Conservation (phyloP, 2,329 filamentous ascomycete species). For the Pseudocercospora macadamiae region DNA sequence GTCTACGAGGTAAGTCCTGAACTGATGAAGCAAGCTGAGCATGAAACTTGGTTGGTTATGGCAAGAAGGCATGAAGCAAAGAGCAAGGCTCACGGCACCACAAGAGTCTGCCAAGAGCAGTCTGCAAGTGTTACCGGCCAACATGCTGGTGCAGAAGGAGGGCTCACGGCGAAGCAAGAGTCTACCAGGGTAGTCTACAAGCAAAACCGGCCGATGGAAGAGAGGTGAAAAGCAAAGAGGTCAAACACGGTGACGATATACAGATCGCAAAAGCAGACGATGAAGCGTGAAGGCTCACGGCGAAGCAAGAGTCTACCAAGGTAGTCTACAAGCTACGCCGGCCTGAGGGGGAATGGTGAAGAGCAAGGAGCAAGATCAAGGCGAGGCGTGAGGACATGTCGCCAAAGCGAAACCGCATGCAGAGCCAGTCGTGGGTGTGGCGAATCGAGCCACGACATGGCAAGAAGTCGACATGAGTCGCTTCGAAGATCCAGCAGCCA, state of each 20-base stretch:
- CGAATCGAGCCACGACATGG: too few species aligned
- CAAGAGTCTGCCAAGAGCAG: not conserved
- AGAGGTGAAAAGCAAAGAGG: not conserved
- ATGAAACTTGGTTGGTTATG: too few species aligned
- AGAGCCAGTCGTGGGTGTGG: not conserved
- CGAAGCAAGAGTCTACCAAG: not conserved
- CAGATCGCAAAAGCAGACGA: not conserved
- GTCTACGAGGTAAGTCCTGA: too few species aligned
- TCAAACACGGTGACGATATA: not conserved
- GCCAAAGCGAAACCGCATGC: not conserved
- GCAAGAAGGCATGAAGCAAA: not conserved
- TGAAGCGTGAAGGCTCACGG: not conserved
- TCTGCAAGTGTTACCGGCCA: not conserved
- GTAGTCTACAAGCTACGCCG: not conserved
- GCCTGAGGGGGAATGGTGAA: not conserved
- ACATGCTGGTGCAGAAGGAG: not conserved
- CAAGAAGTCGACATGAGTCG: not conserved
- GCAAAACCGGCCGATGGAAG: not conserved
- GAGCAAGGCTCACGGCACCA: not conserved
- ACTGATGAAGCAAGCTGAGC: too few species aligned
- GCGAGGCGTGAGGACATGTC: not conserved
- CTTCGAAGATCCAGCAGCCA: not conserved
- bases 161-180: not conserved
- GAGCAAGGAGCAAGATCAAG: not conserved
- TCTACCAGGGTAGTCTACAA: constrained; percentile 3